phyloP scores from a whole-genome alignment of 1,284 basidiomycete genomes.

The Rhodofomes roseus region DNA sequence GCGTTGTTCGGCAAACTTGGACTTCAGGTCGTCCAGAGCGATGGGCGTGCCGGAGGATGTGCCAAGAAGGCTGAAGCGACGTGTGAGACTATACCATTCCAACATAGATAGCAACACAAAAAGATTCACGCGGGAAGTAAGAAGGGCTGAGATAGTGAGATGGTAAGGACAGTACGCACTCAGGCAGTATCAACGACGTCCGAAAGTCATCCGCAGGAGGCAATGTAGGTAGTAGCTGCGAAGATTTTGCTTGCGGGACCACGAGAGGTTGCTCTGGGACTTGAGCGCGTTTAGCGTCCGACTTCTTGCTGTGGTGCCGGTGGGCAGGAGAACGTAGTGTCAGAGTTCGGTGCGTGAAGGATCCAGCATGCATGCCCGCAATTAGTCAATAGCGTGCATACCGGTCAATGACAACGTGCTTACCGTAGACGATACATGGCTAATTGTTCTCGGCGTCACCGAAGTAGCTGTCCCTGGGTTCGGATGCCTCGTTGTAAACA shows the following conservation, averaged over 20 bases:
- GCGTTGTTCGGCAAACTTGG: constrained; percentile 70
- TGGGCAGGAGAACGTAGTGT: constrained; percentile 2
- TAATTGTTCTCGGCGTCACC: constrained; percentile 19
- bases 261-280: constrained; percentile 28
- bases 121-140: constrained; percentile 11
- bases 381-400: background rate
- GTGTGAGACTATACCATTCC: constrained; percentile 56
- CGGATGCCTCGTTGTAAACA: constrained; percentile 58
- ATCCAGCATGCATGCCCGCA: background rate
- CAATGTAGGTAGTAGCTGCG: constrained; percentile 48
- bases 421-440: constrained; percentile 81
- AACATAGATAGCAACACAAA: constrained; percentile 19
- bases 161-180: constrained; percentile 47
- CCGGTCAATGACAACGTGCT: constrained; percentile 28
- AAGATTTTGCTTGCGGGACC: constrained; percentile 22
- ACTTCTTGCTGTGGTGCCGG: constrained; percentile 46
- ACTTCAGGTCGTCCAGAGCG: constrained; percentile 58
- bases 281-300: constrained; percentile 54
- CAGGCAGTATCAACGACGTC: constrained; percentile 77
- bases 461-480: constrained; percentile 17
- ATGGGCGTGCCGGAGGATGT: constrained; percentile 60
- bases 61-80: constrained; percentile 74
- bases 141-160: constrained; percentile 2
- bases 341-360: background rate
- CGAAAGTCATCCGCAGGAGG: constrained; percentile 73